phyloP scores from a whole-genome alignment of 495 filamentous ascomycete genomes.

The Aspergillus conjunctus region DNA sequence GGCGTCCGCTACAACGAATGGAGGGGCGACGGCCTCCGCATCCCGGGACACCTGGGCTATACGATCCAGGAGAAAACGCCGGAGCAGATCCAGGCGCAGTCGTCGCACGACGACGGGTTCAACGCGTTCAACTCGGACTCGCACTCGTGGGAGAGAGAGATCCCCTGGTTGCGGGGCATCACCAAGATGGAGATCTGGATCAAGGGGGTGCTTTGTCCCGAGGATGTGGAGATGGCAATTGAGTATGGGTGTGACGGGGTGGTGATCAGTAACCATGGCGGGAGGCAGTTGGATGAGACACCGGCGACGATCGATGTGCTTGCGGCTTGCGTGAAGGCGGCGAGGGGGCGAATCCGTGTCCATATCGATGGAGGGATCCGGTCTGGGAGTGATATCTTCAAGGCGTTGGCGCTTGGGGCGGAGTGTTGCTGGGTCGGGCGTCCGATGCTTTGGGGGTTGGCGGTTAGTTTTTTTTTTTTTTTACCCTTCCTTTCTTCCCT shows the following conservation, averaged over 20 bases:
- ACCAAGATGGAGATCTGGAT: constrained; percentile 60
- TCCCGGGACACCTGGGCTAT: constrained; percentile 36
- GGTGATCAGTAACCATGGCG: constrained; percentile 71
- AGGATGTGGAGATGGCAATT: constrained; percentile 56
- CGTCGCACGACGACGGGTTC: constrained; percentile 55
- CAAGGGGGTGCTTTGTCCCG: constrained; percentile 58
- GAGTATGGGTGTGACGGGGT: constrained; percentile 59
- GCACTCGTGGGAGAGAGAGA: constrained; percentile 61
- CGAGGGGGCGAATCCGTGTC: constrained; percentile 60
- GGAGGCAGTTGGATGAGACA: constrained; percentile 65
- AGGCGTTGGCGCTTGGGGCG: constrained; percentile 67
- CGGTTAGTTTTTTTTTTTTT: constrained; percentile 24
- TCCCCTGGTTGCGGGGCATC: constrained; percentile 46
- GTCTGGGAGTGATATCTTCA: constrained; percentile 68
- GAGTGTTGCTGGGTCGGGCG: constrained; percentile 67
- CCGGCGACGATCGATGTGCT: constrained; percentile 63
- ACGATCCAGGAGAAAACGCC: constrained; percentile 58
- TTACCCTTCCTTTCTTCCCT: neutral
- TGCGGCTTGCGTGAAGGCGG: constrained; percentile 64
- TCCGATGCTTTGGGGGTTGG: constrained; percentile 55
- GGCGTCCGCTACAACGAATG: constrained; percentile 54
- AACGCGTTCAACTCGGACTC: constrained; percentile 61
- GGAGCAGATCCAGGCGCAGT: constrained; percentile 66
- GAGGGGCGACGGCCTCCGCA: constrained; percentile 38
- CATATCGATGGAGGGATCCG: constrained; percentile 68